A percentile compares a stretch with the other conserved stretches of the same genome.
Conservation (phyloP, 345 rosid species). For the Arabidopsis arenosa region DNA sequence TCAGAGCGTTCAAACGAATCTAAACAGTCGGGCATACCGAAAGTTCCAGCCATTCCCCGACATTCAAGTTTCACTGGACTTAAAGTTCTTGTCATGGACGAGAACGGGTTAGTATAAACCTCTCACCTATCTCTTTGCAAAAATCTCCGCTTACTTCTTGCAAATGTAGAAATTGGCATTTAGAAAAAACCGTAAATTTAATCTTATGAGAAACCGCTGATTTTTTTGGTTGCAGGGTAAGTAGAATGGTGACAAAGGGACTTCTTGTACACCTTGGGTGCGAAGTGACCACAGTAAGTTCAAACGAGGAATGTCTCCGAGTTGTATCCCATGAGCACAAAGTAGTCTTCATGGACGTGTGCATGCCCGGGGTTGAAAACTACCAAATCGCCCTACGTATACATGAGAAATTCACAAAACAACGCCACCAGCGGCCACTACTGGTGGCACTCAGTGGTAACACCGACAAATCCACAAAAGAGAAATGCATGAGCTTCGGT, state of each 20-base stretch:
- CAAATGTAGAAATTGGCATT: not conserved
- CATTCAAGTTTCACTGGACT: conserved; percentile 77
- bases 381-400: conserved; percentile 66
- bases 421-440: conserved; percentile 75
- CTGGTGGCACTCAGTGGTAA: conserved; percentile 83
- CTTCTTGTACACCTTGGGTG: conserved; percentile 92
- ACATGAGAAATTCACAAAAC: conserved; percentile 67
- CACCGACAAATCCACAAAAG: conserved; percentile 72
- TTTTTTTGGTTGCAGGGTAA: conserved; percentile 55
- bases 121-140: conserved; percentile 14
- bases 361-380: conserved; percentile 62
- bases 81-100: conserved; percentile 94
- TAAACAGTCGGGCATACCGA: conserved; percentile 51
- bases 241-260: conserved; percentile 85
- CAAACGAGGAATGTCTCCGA: conserved; percentile 73
- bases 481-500: conserved; percentile 83
- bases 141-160: conserved; percentile 13
- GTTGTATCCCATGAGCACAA: conserved; percentile 72
- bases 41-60: conserved; percentile 53
- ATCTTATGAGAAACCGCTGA: not conserved
- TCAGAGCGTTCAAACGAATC: conserved; percentile 59
- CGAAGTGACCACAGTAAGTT: conserved; percentile 75
- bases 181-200: not conserved
- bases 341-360: conserved; percentile 80
- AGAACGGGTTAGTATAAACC: conserved; percentile 68